Evolutionary conservation across 805 yeast genomes (phyloP), one percentile per base, ranked within the genome.

Genomic region (Huiozyma sinensis): DNA sequence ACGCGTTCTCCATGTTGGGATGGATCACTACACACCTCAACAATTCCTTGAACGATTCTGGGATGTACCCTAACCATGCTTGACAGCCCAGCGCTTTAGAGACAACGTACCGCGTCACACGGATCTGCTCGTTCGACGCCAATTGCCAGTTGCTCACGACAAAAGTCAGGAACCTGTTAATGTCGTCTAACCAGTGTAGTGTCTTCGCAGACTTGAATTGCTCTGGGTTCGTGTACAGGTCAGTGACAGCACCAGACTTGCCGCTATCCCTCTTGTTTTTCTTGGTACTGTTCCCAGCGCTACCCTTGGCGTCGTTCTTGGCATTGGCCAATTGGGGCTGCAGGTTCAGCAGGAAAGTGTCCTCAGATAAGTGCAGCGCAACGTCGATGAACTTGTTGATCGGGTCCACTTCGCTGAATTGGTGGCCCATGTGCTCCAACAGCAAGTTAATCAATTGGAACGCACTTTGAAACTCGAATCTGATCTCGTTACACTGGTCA

Each of bases 1-100:
- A 79, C 36, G 74, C 72, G 36, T 73, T 71, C 42, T 79, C 81
- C 33, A 57, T 60, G 5, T 83, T 85, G 2, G 95, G 95, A 56
- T 73, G 77, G 36, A 85, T 52, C 3, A 85, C 75, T n/a, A 83
- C 63, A 4, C 71, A 60, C 41, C 77, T 70, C 33, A 85, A 64
- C 27, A 79, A 57, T 24, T 69, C 70, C 8, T 49, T 35, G 17
- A 63, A 51, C 28, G 56, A 48, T 0, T 41, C 29, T 27, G 61
- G 57, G 37, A 69, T 53, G 40, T 50, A 24, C 11, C 67, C 63
- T 17, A 55, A 45, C 34, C 55, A 13, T 12, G 58, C 48, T 41
- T 58, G 40, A 44, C 64, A 62, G 32, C 53, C 50, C 38, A 70
- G 54, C 36, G 71, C 57, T 45, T 60, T 68, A 4, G 67, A 44